These are phyloP conservation scores for Aureobasidium vineae DNA, from an alignment of 2,329 filamentous ascomycete genomes.

Conservation along the genomic window DNA sequence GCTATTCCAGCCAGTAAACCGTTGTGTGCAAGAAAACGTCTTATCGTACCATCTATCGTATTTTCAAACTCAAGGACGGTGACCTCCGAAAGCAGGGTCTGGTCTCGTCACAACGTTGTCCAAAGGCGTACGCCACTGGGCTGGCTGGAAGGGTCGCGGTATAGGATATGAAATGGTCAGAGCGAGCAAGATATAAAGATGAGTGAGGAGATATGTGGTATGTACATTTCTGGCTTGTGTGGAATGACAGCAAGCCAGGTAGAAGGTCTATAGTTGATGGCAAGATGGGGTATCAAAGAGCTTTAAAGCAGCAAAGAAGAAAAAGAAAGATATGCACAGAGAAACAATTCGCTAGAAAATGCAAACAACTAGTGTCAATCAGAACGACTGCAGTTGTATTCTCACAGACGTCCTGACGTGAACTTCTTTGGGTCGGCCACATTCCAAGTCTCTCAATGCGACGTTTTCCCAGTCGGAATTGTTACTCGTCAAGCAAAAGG, in stretches of 20 bases:
- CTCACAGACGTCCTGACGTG: conserved; percentile 6
- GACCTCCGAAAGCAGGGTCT: background rate
- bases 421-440: background rate
- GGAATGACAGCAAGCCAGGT: background rate
- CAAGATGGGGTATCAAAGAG: conserved; percentile 8
- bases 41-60: background rate
- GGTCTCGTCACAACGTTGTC: background rate
- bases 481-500: conserved; percentile 7
- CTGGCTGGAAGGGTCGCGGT: background rate
- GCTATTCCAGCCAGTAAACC: background rate
- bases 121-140: background rate
- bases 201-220: background rate
- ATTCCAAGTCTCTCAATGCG: conserved; percentile 1
- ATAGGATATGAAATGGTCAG: background rate
- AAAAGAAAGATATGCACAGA: background rate
- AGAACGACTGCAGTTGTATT: background rate
- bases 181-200: background rate
- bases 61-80: background rate
- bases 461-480: conserved; percentile 4
- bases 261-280: background rate
- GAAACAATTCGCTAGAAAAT: background rate
- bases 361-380: background rate
- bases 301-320: background rate
- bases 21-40: background rate
- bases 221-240: background rate